phyloP scores from a whole-genome alignment of 495 filamentous ascomycete genomes.

The Durotheca rogersii region DNA sequence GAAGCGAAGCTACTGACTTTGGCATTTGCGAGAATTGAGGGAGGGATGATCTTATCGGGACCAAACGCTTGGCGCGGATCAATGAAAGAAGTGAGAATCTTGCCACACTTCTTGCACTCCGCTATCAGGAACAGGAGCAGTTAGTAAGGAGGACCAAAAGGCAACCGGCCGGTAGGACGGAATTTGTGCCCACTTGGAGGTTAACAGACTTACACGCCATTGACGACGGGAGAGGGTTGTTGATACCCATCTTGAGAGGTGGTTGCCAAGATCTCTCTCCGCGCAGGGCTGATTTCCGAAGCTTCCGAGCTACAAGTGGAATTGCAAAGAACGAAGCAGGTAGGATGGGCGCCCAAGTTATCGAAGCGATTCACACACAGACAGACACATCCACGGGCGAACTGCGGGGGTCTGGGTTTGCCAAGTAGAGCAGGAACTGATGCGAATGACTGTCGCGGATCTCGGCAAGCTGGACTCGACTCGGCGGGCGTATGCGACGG shows the following conservation, averaged over 20 bases:
- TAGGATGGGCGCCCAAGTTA: not conserved
- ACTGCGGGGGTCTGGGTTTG: slow-evolving; percentile 22
- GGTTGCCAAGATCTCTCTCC: slow-evolving; percentile 3
- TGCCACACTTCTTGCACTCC: slow-evolving; percentile 88
- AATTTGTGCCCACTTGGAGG: slow-evolving; percentile 5
- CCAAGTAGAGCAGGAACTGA: not conserved
- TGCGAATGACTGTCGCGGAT: too few species aligned
- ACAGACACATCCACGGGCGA: too few species aligned
- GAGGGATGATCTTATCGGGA: slow-evolving; percentile 96
- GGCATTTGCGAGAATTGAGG: slow-evolving; percentile 81
- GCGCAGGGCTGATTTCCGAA: slow-evolving; percentile 4
- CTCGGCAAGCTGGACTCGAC: too few species aligned
- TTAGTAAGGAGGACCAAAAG: slow-evolving; percentile 3
- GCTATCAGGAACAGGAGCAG: slow-evolving; percentile 46
- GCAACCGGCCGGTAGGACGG: not conserved
- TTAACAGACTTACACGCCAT: slow-evolving; percentile 53
- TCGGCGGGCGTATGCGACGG: too few species aligned
- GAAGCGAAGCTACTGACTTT: slow-evolving; percentile 66
- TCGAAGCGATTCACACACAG: slow-evolving; percentile 12
- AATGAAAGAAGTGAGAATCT: slow-evolving; percentile 92
- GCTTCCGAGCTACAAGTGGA: slow-evolving; percentile 11
- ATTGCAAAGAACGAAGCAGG: slow-evolving; percentile 8
- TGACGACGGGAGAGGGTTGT: slow-evolving; percentile 60
- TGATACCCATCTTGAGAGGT: slow-evolving; percentile 50
- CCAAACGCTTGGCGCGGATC: slow-evolving; percentile 93